Evolutionary conservation across 805 yeast species (phyloP).

Genomic region (Tetrapisispora phaffii): DNA sequence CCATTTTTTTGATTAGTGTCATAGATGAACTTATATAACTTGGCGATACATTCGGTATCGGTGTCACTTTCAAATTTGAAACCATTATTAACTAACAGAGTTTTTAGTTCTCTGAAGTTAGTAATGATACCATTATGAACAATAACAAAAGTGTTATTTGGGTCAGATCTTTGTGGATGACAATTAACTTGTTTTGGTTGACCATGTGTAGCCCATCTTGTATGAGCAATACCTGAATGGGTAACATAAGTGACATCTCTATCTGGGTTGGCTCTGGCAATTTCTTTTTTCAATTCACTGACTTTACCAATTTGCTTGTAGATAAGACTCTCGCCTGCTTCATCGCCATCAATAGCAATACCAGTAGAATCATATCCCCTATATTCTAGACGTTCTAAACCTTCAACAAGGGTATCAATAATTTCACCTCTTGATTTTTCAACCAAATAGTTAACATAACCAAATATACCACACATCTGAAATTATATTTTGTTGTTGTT

Average conservation of each 20-base stretch:
- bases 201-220: constrained; percentile 99
- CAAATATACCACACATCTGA: constrained; percentile 84
- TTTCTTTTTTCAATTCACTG: constrained; percentile 60
- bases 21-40: constrained; percentile 82
- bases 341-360: constrained; percentile 87
- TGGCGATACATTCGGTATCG: constrained; percentile 97
- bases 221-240: constrained; percentile 96
- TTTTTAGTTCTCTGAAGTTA: constrained; percentile 83
- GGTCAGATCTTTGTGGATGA: constrained; percentile 93
- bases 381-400: constrained; percentile 81
- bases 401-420: constrained; percentile 78
- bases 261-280: constrained; percentile 42
- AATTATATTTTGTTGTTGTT: neutral
- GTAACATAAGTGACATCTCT: constrained; percentile 58
- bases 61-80: constrained; percentile 81
- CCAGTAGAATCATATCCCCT: constrained; percentile 99
- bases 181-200: constrained; percentile 78
- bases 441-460: constrained; percentile 90
- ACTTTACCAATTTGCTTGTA: constrained; percentile 91
- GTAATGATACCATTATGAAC: constrained; percentile 99
- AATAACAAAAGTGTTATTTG: constrained; percentile 70
- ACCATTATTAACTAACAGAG: constrained; percentile 72
- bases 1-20: constrained; percentile 67
- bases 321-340: constrained; percentile 56
- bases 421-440: constrained; percentile 90